Conservation (phyloP, 2,329 filamentous ascomycete genomes). For the Ceratocystis variospora region DNA sequence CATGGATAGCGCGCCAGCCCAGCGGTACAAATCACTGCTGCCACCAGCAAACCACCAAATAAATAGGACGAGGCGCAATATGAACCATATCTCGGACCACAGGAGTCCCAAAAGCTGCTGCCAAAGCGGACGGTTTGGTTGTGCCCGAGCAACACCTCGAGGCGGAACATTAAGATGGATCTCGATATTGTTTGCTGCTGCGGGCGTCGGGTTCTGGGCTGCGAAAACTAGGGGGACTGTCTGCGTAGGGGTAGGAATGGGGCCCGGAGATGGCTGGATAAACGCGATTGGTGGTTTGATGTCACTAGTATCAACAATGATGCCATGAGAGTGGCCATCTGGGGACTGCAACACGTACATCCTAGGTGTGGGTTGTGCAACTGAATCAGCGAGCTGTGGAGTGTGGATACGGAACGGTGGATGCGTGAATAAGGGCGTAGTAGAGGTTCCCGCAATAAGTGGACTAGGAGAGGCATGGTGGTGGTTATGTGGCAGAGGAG, state of each 20-base stretch:
- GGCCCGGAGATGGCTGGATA: background rate
- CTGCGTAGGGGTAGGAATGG: constrained; percentile 5
- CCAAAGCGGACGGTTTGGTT: constrained; percentile 11
- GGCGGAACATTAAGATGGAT: background rate
- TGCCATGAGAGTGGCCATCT: constrained; percentile 11
- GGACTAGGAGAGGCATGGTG: background rate
- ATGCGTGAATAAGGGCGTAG: constrained; percentile 7
- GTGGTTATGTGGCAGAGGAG: background rate
- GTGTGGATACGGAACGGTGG: constrained; percentile 13
- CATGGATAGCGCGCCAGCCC: constrained; percentile 40
- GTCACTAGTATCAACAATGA: constrained; percentile 12
- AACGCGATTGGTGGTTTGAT: constrained; percentile 5
- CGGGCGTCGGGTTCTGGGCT: background rate
- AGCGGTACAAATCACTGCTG: constrained; percentile 44
- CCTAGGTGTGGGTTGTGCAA: background rate
- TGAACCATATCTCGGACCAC: constrained; percentile 50
- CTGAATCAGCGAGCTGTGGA: constrained; percentile 4
- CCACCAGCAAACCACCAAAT: constrained; percentile 52
- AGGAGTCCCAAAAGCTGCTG: constrained; percentile 31
- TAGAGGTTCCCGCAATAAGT: background rate
- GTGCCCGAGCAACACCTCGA: background rate
- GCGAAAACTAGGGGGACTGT: background rate
- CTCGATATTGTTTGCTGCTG: background rate
- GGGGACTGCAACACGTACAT: constrained; percentile 14
- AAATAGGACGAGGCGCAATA: constrained; percentile 44